Percentiles rank a stretch among this genome's conserved stretches.
These are phyloP conservation scores for Atalantia buxifolia DNA, from an alignment of 345 rosid species.

Conservation along the genomic window DNA sequence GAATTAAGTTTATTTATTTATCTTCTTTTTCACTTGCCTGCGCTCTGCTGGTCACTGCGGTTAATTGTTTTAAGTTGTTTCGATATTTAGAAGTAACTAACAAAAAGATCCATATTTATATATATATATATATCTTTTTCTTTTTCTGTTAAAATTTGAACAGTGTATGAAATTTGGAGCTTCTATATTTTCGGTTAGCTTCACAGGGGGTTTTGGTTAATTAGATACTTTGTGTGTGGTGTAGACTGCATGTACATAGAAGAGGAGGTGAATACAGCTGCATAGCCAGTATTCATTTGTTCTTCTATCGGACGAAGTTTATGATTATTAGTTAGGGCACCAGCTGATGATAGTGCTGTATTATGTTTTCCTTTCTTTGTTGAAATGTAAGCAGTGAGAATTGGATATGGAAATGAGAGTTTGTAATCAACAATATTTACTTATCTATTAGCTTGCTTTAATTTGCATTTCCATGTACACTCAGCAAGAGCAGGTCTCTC, in stretches of 20 bases:
- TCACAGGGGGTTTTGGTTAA: slow-evolving; percentile 13
- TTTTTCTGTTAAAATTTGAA: background rate
- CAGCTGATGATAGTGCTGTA: slow-evolving; percentile 2
- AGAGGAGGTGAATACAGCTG: slow-evolving; percentile 21
- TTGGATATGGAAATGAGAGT: background rate
- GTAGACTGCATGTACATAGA: slow-evolving; percentile 9
- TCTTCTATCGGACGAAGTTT: slow-evolving; percentile 18
- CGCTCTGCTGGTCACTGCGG: slow-evolving; percentile 22
- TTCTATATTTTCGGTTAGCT: slow-evolving; percentile 16
- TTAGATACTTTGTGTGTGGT: slow-evolving; percentile 12
- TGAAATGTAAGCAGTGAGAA: slow-evolving; percentile 7
- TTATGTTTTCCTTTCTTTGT: background rate
- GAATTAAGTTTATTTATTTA: too few species aligned
- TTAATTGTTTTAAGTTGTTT: slow-evolving; percentile 16
- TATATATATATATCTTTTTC: background rate
- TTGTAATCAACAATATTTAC: background rate
- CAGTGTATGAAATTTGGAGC: slow-evolving; percentile 18
- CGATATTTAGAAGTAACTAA: slow-evolving; percentile 14
- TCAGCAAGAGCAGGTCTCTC: background rate
- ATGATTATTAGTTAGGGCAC: background rate
- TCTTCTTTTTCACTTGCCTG: background rate
- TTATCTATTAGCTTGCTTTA: background rate
- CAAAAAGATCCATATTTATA: slow-evolving; percentile 17
- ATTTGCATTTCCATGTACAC: background rate
- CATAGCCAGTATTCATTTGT: slow-evolving; percentile 16